Base-by-base conservation (phyloP, 352 stramenopile species). In the Pythium coloratum region DNA sequence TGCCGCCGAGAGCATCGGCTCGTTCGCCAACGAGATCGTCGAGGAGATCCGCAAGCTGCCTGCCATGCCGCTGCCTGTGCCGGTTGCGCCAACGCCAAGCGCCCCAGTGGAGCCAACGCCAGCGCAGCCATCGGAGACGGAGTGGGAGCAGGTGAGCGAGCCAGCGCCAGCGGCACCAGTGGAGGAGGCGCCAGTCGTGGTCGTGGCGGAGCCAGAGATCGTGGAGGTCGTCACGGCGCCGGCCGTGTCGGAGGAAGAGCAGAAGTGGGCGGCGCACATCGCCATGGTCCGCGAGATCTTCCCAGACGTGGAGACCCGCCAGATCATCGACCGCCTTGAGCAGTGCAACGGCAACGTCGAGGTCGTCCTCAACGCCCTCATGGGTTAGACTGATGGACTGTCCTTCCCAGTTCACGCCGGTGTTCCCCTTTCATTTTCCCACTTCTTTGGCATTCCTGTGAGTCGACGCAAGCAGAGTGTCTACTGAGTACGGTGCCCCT, bases 261-360 rank as follows among this genome's bases (percentile, higher is more conserved):
- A 89, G 56, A 94, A 95, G 77, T 95, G 88, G 88, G 77, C 80
- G 28, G 61, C 66, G 0, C 75, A 94, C 61, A 72, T 95, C 28
- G 73, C 74, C 34, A 88, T 90, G 70, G 77, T 95, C 57, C 82
- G 75, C 53, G 80, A 91, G 75, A 90, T 95, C 62, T 82, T 95
- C 57, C 88, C 88, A 0, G 76, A 70, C 16, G 80, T 82, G 5
- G 80, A 91, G 36, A 64, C 79, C 20, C 61, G 55, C 16, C 44
- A 66, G 28, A 68, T 84, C 33, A 80, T 93, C 56, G 80, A 90
- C 55, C 78, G 77, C 62, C 75, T 95, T 49, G 86, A 94, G 80
- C 78, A 88, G 65, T 84, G 77, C 75, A 88, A 91, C 54, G 88
- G 88, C 71, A 89, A 95, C 61, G 83, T 95, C 47, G 72, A 92